phyloP scores from a whole-genome alignment of 371 early-diverging fungal genomes.

The Saksenaea oblongispora region DNA sequence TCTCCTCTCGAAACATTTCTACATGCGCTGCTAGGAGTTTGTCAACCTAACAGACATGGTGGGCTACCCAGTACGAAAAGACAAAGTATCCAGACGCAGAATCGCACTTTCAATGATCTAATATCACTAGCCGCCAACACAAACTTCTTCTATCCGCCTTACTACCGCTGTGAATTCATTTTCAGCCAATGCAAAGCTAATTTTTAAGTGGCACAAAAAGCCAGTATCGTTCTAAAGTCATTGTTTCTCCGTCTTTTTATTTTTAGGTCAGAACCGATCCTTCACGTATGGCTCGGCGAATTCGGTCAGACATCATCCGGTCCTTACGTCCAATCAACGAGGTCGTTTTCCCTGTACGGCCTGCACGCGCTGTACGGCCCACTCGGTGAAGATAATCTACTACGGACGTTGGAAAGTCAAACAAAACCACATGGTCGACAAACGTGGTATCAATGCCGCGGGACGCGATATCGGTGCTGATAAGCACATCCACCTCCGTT shows the following conservation, averaged over 20 bases:
- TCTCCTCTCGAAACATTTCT: background rate
- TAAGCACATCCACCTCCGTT: constrained; percentile 54
- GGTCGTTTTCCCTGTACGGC: constrained; percentile 84
- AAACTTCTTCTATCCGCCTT: too few species aligned
- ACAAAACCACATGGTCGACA: constrained; percentile 92
- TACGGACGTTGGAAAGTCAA: constrained; percentile 91
- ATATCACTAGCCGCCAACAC: too few species aligned
- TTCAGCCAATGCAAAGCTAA: background rate
- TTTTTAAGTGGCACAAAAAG: background rate
- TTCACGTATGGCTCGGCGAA: constrained; percentile 68
- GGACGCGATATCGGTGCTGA: constrained; percentile 95
- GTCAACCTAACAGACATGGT: too few species aligned
- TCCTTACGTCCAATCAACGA: constrained; percentile 80
- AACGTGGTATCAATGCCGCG: constrained; percentile 91
- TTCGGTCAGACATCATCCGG: constrained; percentile 76
- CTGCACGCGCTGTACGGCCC: constrained; percentile 94
- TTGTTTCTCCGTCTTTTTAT: background rate
- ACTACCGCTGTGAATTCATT: too few species aligned
- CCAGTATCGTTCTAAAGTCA: background rate
- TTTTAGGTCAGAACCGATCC: constrained; percentile 56
- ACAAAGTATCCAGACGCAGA: too few species aligned
- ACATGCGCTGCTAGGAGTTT: too few species aligned
- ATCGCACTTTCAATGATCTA: too few species aligned
- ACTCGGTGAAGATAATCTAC: constrained; percentile 97
- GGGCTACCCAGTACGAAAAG: too few species aligned